Evolutionary conservation across 352 stramenopile species (phyloP).

Genomic region (Pythium sukuiense): DNA sequence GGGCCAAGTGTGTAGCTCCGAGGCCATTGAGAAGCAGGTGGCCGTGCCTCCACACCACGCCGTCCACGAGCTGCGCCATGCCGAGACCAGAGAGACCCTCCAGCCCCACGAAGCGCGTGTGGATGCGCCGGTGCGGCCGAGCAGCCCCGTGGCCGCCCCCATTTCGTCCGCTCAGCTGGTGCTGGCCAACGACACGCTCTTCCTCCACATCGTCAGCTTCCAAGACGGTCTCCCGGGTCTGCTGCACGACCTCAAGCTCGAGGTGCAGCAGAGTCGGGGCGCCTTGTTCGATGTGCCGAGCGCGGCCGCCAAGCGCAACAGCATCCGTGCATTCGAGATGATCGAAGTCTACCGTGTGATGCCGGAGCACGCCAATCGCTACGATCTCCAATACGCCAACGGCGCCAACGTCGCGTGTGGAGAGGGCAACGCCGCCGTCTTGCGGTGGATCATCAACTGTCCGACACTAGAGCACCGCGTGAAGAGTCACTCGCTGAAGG

Average conservation of each 20-base stretch:
- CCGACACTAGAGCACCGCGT: neutral
- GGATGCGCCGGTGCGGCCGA: neutral
- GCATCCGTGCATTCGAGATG: neutral
- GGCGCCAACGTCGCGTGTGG: neutral
- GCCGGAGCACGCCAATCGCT: neutral
- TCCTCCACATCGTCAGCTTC: neutral
- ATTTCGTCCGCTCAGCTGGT: neutral
- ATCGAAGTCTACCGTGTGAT: neutral
- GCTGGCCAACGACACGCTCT: neutral
- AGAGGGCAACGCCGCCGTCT: neutral
- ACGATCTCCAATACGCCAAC: neutral
- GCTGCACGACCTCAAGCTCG: neutral
- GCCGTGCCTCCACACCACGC: neutral
- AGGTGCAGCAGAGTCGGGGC: neutral
- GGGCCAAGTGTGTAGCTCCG: neutral
- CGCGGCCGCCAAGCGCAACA: neutral
- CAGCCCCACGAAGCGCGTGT: neutral
- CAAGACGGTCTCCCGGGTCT: slow-evolving; percentile 1
- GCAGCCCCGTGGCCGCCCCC: neutral
- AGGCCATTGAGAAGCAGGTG: neutral
- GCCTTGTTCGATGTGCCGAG: neutral
- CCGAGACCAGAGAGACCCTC: neutral
- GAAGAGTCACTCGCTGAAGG: neutral
- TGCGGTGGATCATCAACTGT: neutral
- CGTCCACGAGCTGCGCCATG: neutral